These are phyloP conservation scores for Aspergillus sp. DNA, from an alignment of 2,329 filamentous ascomycete species.

Conservation along the genomic window DNA sequence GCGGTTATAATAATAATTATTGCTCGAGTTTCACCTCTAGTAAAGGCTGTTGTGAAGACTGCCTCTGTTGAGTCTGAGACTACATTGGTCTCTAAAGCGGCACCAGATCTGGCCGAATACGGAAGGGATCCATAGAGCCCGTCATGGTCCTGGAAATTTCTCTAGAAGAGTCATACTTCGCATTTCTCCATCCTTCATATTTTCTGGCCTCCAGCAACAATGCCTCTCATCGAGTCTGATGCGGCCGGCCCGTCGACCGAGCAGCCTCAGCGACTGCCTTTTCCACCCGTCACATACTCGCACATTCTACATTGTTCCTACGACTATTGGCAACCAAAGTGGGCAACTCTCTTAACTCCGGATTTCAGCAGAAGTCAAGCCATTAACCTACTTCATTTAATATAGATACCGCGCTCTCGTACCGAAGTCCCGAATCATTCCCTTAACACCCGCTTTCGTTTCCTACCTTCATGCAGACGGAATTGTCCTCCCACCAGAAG, in stretches of 20 bases:
- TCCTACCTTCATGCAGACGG: conserved; percentile 89
- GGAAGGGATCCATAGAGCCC: background rate
- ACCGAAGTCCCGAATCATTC: conserved; percentile 82
- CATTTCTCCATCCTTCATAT: background rate
- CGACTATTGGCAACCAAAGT: conserved; percentile 84
- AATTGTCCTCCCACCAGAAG: conserved; percentile 69
- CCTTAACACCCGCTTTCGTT: conserved; percentile 72
- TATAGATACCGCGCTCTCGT: conserved; percentile 73
- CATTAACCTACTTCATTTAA: background rate
- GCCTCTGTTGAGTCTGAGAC: no score
- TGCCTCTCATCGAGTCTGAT: conserved; percentile 32
- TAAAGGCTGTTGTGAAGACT: no score
- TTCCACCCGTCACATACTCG: conserved; percentile 78
- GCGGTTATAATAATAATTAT: background rate
- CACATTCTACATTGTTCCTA: conserved; percentile 96
- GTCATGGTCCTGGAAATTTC: background rate
- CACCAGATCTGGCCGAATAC: background rate
- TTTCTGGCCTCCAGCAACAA: conserved; percentile 11
- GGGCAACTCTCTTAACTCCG: conserved; percentile 22
- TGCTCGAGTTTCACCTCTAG: background rate
- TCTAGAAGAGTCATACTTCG: background rate
- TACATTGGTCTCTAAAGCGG: background rate
- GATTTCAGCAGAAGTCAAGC: conserved; percentile 11
- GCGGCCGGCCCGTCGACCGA: conserved; percentile 16
- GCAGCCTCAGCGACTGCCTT: conserved; percentile 54